Conservation (phyloP, 768 basidiomycete species). For the Russula foetens region DNA sequence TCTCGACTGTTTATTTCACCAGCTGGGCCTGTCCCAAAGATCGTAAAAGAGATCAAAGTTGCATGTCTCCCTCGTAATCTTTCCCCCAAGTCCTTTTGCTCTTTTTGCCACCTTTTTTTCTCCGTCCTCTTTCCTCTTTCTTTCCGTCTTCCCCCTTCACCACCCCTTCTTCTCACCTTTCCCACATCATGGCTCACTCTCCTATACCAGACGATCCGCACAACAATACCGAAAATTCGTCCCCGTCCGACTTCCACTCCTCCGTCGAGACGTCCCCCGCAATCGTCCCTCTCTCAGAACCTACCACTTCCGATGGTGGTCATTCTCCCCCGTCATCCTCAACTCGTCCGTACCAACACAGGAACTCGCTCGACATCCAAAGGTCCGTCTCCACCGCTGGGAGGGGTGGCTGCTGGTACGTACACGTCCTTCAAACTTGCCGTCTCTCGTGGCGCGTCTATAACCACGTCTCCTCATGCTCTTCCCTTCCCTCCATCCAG, state of each 20-base stretch:
- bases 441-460: background rate
- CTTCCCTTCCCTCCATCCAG: constrained; percentile 29
- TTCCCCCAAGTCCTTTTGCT: constrained; percentile 2
- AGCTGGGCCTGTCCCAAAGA: constrained; percentile 12
- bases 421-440: background rate
- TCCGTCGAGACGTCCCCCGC: constrained; percentile 17
- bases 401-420: constrained; percentile 20
- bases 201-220: constrained; percentile 16
- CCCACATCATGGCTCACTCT: constrained; percentile 8
- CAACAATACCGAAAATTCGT: constrained; percentile 13
- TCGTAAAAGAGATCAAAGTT: constrained; percentile 19
- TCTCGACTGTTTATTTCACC: constrained; percentile 15
- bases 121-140: background rate
- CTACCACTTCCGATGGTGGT: constrained; percentile 7
- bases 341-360: constrained; percentile 7
- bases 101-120: constrained; percentile 5
- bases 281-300: constrained; percentile 12
- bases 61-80: constrained; percentile 19
- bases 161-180: background rate
- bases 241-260: constrained; percentile 19
- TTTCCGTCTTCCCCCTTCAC: background rate
- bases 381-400: constrained; percentile 16
- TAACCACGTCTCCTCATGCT: background rate
- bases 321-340: constrained; percentile 11
- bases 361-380: constrained; percentile 15